Evolutionary conservation across 169 alveolate species (phyloP), one percentile per base, ranked within the genome.

Genomic region (Plasmodium reichenowi): DNA sequence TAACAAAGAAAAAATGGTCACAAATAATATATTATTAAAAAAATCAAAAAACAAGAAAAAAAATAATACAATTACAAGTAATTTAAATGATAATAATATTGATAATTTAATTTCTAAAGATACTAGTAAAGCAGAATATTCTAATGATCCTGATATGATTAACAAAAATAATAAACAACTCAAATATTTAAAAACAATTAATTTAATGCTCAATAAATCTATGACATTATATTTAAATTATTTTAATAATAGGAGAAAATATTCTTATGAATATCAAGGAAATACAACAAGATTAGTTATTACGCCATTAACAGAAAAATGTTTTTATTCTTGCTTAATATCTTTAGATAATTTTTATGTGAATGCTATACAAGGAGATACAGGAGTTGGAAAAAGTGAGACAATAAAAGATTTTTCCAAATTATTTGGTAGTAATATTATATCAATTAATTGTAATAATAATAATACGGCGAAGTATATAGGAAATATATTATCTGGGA

Each of bases 311-410:
- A 98, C 99, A 10, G 99, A 98, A 93, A 95, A 98, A 78, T 98
- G 99, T 89, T 98, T 97, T 95, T 97, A 97, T 97, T 97, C 99
- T 47, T 93, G 97, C 17, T 96, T 98, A 50, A 96, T 97, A 68
- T 99, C 99, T 24, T 90, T 97, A 90, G 97, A 97, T 91, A 94
- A 97, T 94, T 96, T 96, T 86, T 97, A 98, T 92, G 99, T 99
- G 63, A 99, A 99, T 20, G 99, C 99, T 6, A 99, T 99, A 9
- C 96, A 98, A 71, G 99, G 99, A 15, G 99, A 99, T 1, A 99
- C 99, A 9, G 99, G 99, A 71, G 98, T 99, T 22, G 99, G 99
- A 43, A 98, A 98, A 93, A 98, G 99, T 15, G 99, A 98, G 93
- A 96, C 99, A 9, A 98, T 97, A 22, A 97, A 97, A 88, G 99